Conservation (phyloP, 441 rosid species). For the Pelargonium myrrhifolium region DNA sequence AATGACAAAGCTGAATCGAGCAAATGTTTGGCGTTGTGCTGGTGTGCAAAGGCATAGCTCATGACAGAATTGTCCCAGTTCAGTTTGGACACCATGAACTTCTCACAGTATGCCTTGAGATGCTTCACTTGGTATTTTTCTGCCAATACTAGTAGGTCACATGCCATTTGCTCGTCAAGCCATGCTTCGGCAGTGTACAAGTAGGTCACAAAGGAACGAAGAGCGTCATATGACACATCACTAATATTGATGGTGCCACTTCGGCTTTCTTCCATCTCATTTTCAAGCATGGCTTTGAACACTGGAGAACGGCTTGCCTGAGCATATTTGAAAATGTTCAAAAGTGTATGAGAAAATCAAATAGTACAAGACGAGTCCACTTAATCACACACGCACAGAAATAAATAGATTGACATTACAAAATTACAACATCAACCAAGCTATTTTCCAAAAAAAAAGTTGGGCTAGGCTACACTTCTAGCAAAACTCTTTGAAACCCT, state of each 20-base stretch:
- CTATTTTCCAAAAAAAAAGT: too few species aligned
- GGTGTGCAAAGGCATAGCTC: constrained; percentile 80
- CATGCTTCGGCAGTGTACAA: constrained; percentile 73
- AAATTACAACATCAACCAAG: too few species aligned
- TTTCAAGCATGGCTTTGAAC: constrained; percentile 77
- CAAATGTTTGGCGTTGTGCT: constrained; percentile 65
- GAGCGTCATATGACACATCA: constrained; percentile 62
- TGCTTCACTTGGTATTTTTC: constrained; percentile 79
- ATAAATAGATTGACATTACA: too few species aligned
- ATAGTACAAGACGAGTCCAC: too few species aligned
- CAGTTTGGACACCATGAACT: constrained; percentile 62
- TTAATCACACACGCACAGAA: too few species aligned
- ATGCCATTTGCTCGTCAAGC: constrained; percentile 73
- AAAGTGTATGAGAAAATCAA: background rate
- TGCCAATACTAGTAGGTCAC: constrained; percentile 71
- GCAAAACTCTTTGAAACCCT: too few species aligned
- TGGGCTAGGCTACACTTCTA: too few species aligned
- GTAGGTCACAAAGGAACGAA: constrained; percentile 53
- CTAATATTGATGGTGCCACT: constrained; percentile 81
- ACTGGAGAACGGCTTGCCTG: constrained; percentile 78
- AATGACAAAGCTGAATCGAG: constrained; percentile 54
- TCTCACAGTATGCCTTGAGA: constrained; percentile 73
- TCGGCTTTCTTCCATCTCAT: constrained; percentile 79
- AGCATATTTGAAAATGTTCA: constrained; percentile 8
- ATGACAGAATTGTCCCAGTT: constrained; percentile 68